A percentile compares a stretch with the other conserved stretches of the same genome.
These are phyloP conservation scores for Aspergillus sp. DNA, from an alignment of 2,329 filamentous ascomycete genomes.

Conservation along the genomic window DNA sequence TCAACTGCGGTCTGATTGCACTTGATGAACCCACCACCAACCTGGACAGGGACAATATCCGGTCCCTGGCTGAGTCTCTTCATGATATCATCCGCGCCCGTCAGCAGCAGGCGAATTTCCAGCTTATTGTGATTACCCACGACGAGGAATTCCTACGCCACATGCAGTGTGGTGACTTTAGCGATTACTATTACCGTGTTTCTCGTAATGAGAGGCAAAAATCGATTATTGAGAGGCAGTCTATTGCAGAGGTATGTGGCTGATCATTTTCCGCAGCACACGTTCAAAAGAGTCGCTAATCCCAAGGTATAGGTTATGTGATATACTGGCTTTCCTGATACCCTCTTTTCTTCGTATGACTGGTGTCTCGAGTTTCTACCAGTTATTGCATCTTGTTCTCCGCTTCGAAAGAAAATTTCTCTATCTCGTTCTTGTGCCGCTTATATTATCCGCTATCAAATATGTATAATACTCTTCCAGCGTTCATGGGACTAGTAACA, in stretches of 20 bases:
- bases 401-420: background rate
- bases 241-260: conserved; percentile 52
- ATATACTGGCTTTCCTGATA: background rate
- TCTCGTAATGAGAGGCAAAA: conserved; percentile 83
- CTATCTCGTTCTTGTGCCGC: background rate
- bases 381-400: background rate
- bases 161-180: conserved; percentile 94
- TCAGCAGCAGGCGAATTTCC: conserved; percentile 88
- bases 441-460: background rate
- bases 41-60: conserved; percentile 92
- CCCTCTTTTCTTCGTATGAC: background rate
- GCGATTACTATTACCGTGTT: conserved; percentile 88
- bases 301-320: background rate
- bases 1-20: conserved; percentile 94
- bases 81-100: conserved; percentile 85
- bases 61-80: conserved; percentile 80
- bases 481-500: background rate
- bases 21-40: conserved; percentile 98
- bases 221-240: conserved; percentile 75
- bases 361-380: background rate
- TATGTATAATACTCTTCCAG: background rate
- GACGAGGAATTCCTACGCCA: conserved; percentile 93
- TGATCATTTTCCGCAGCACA: background rate
- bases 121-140: conserved; percentile 97
- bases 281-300: background rate